A percentile compares a stretch with the other conserved stretches of the same genome.
These are phyloP conservation scores for Hanseniaspora hatyaiensis DNA, from an alignment of 805 yeast genomes.

Conservation along the genomic window DNA sequence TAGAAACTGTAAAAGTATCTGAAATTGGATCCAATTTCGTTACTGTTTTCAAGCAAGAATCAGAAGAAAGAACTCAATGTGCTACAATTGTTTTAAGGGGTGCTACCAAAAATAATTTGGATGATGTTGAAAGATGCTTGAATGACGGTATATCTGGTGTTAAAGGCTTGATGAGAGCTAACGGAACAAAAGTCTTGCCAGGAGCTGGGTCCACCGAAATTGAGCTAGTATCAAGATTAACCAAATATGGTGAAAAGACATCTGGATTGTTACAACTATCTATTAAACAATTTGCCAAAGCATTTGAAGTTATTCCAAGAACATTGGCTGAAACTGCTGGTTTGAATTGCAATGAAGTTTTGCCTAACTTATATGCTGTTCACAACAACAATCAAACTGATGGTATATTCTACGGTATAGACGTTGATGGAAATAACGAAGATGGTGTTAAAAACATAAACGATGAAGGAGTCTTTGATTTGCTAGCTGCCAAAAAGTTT, in stretches of 20 bases:
- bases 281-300: slow-evolving; percentile 83
- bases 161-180: slow-evolving; percentile 64
- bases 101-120: slow-evolving; percentile 86
- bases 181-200: slow-evolving; percentile 66
- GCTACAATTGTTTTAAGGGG: slow-evolving; percentile 91
- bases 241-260: slow-evolving; percentile 80
- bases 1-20: slow-evolving; percentile 77
- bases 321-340: slow-evolving; percentile 92
- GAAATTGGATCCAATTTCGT: slow-evolving; percentile 98
- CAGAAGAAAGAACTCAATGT: slow-evolving; percentile 54
- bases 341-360: slow-evolving; percentile 75
- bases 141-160: slow-evolving; percentile 92
- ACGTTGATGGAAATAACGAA: slow-evolving; percentile 61
- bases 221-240: slow-evolving; percentile 68
- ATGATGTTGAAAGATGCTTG: slow-evolving; percentile 91
- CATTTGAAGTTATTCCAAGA: slow-evolving; percentile 89
- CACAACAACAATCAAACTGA: slow-evolving; percentile 32
- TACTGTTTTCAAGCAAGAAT: slow-evolving; percentile 76
- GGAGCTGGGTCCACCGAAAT: slow-evolving; percentile 96
- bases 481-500: slow-evolving; percentile 65
- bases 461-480: slow-evolving; percentile 62
- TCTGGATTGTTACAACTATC: slow-evolving; percentile 90
- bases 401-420: slow-evolving; percentile 44
- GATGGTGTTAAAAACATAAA: slow-evolving; percentile 63
- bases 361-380: slow-evolving; percentile 80